Evolutionary conservation across 345 rosid genomes (phyloP).

Genomic region (Eucalyptus coolabah): DNA sequence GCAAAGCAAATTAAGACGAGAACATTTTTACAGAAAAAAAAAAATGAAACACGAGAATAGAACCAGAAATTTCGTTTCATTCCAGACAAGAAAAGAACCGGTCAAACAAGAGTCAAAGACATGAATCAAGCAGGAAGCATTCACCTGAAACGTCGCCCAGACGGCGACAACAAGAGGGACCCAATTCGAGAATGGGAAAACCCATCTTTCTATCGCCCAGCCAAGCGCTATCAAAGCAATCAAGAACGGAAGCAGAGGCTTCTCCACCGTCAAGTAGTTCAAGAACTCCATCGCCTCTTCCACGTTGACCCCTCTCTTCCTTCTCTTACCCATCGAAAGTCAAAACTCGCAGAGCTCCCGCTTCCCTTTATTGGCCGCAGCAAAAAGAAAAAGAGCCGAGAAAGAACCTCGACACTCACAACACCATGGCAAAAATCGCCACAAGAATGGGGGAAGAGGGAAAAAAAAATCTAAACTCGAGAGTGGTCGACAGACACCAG

Average conservation of each 20-base stretch:
- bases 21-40: background rate
- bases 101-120: background rate
- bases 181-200: slow-evolving; percentile 85
- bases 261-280: slow-evolving; percentile 45
- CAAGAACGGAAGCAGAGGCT: slow-evolving; percentile 43
- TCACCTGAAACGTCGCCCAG: slow-evolving; percentile 85
- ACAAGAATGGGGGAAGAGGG: background rate
- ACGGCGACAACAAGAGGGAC: slow-evolving; percentile 81
- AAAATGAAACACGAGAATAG: background rate
- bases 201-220: slow-evolving; percentile 88
- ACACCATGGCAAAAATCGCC: background rate
- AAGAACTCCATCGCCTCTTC: slow-evolving; percentile 38
- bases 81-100: background rate
- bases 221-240: slow-evolving; percentile 49
- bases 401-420: background rate
- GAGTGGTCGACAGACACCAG: background rate
- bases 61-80: background rate
- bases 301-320: slow-evolving; percentile 18
- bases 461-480: background rate
- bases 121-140: background rate
- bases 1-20: background rate
- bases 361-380: background rate
- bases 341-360: background rate
- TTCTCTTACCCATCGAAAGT: slow-evolving; percentile 28
- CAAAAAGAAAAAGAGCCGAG: background rate